Evolutionary conservation across 2,329 filamentous ascomycete genomes (phyloP), one percentile per base, ranked within the genome.

Genomic region (Elsinoe australis): DNA sequence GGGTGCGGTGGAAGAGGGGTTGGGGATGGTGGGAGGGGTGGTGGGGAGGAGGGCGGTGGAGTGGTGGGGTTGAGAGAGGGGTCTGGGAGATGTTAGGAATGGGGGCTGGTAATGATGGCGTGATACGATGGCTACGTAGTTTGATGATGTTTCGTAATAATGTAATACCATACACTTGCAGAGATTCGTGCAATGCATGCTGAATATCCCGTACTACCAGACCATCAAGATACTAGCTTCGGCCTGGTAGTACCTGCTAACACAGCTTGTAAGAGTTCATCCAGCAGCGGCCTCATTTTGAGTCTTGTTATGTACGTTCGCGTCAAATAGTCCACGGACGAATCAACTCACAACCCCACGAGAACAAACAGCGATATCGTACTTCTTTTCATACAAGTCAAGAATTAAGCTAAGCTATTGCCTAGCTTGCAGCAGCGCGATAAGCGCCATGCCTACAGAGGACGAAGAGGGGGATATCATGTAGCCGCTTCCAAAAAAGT

Each of bases 41-140:
- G 12, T 14, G 3, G 5, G 26, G 28, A 17, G 4, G 18, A 14
- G 14, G 26, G 21, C n/a, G 14, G 15, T 17, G 14, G 9, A 35
- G 44, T 14, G 19, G 19, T 4, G 29, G 29, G 2, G 5, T 54
- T 66, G n/a, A n/a, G n/a, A n/a, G n/a, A n/a, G n/a, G n/a, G n/a
- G n/a, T n/a, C n/a, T n/a, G n/a, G n/a, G n/a, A n/a, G n/a, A n/a
- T n/a, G n/a, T n/a, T n/a, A n/a, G n/a, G n/a, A n/a, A n/a, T n/a
- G n/a, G n/a, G n/a, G n/a, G n/a, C n/a, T n/a, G n/a, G n/a, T n/a
- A n/a, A n/a, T n/a, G n/a, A n/a, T n/a, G n/a, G n/a, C n/a, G n/a
- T n/a, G n/a, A n/a, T n/a, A n/a, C n/a, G n/a, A n/a, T n/a, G n/a
- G n/a, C n/a, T n/a, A n/a, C n/a, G n/a, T n/a, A n/a, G n/a, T n/a